Conservation (phyloP, 2,329 filamentous ascomycete species). For the Ophiosphaerella korrae region DNA sequence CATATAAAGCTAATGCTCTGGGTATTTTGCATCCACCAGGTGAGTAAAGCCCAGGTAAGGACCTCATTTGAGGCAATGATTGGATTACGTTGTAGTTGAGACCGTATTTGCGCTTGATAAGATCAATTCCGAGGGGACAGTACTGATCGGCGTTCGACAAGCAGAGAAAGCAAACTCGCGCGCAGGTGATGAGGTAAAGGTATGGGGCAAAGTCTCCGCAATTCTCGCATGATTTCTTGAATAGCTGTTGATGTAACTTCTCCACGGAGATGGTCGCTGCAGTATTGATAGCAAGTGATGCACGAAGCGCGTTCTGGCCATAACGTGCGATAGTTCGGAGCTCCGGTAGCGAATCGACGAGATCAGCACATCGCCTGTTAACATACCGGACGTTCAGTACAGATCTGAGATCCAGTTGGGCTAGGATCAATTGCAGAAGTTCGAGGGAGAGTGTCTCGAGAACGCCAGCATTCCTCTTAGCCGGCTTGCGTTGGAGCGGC, state of each 20-base stretch:
- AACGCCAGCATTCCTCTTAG: background rate
- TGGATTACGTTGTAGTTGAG: background rate
- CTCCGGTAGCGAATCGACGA: background rate
- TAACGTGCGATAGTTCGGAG: background rate
- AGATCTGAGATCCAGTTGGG: background rate
- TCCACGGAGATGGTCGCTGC: background rate
- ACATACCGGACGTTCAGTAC: background rate
- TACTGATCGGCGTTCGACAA: background rate
- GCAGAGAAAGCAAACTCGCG: conserved; percentile 1
- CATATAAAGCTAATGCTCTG: background rate
- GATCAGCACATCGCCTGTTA: background rate
- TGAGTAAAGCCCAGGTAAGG: background rate
- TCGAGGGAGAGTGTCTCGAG: background rate
- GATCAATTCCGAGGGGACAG: background rate
- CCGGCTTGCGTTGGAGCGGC: background rate
- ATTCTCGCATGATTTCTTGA: background rate
- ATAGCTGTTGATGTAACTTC: background rate
- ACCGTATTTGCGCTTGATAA: conserved; percentile 1
- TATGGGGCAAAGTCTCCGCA: background rate
- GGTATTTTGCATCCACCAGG: background rate
- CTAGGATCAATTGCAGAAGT: conserved; percentile 1
- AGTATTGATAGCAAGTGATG: conserved; percentile 1
- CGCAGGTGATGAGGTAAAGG: background rate
- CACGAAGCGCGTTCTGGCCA: background rate
- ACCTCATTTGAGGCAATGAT: background rate